Percentiles rank a stretch among this genome's conserved stretches.
These are phyloP conservation scores for Talaromyces thailandensis DNA, from an alignment of 495 filamentous ascomycete species.

Conservation along the genomic window DNA sequence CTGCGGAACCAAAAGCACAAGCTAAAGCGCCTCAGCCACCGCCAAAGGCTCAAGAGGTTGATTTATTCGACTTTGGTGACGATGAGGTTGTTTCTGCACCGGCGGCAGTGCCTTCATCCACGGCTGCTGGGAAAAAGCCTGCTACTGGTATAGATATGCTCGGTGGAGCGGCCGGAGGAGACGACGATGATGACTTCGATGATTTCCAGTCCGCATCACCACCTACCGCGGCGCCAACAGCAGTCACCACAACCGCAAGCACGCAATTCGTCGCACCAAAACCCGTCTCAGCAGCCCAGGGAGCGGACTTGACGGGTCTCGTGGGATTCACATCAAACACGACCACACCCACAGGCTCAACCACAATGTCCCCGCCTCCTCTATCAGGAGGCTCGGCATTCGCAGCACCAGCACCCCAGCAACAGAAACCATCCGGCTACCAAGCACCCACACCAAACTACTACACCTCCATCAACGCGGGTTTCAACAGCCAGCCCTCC, in stretches of 20 bases:
- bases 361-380: slow-evolving; percentile 33
- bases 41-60: slow-evolving; percentile 73
- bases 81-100: slow-evolving; percentile 42
- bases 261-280: slow-evolving; percentile 74
- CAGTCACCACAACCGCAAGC: slow-evolving; percentile 53
- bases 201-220: slow-evolving; percentile 87
- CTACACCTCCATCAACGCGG: slow-evolving; percentile 67
- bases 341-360: slow-evolving; percentile 52
- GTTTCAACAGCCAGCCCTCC: slow-evolving; percentile 5
- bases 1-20: slow-evolving; percentile 29
- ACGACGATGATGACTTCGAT: slow-evolving; percentile 92
- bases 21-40: slow-evolving; percentile 48
- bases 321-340: slow-evolving; percentile 75
- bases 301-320: slow-evolving; percentile 68
- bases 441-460: slow-evolving; percentile 84
- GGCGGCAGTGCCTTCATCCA: slow-evolving; percentile 33
- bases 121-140: slow-evolving; percentile 38
- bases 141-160: slow-evolving; percentile 47
- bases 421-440: slow-evolving; percentile 54
- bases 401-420: slow-evolving; percentile 27
- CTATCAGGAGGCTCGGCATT: slow-evolving; percentile 26
- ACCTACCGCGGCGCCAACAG: slow-evolving; percentile 47
- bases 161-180: slow-evolving; percentile 29
- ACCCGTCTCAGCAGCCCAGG: slow-evolving; percentile 72
- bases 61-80: slow-evolving; percentile 80